These are phyloP conservation scores for Boletus tylopilopsis DNA, from an alignment of 768 basidiomycete species.

Conservation along the genomic window DNA sequence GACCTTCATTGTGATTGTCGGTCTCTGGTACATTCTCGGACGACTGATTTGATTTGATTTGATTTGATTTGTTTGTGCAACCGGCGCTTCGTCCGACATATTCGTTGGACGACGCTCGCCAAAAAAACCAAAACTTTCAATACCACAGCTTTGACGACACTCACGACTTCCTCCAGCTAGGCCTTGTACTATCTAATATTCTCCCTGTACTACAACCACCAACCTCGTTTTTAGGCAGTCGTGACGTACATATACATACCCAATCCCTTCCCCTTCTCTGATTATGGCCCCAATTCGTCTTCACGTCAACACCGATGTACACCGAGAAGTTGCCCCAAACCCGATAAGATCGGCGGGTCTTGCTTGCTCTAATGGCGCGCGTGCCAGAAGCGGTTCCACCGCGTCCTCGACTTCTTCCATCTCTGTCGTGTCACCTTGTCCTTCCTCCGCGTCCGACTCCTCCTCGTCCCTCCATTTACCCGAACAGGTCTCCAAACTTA, in stretches of 20 bases:
- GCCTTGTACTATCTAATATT: slow-evolving; percentile 30
- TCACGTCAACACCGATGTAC: slow-evolving; percentile 46
- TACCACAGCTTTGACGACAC: slow-evolving; percentile 29
- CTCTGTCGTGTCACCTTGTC: slow-evolving; percentile 52
- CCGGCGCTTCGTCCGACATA: background rate
- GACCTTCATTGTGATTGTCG: slow-evolving; percentile 61
- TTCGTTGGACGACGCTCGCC: slow-evolving; percentile 17
- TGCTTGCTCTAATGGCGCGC: slow-evolving; percentile 15
- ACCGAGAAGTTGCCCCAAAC: slow-evolving; percentile 30
- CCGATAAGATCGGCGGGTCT: slow-evolving; percentile 31
- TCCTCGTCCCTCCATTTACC: slow-evolving; percentile 48
- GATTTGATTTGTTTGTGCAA: background rate
- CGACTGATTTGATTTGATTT: slow-evolving; percentile 15
- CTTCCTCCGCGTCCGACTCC: slow-evolving; percentile 45
- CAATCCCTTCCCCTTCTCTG: background rate
- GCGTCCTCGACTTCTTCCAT: slow-evolving; percentile 56
- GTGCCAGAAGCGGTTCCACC: slow-evolving; percentile 49
- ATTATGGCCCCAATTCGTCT: slow-evolving; percentile 45
- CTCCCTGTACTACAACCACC: slow-evolving; percentile 15
- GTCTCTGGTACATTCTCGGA: slow-evolving; percentile 49
- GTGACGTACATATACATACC: background rate
- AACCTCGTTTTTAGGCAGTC: background rate
- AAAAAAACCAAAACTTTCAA: too few species aligned
- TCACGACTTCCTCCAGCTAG: slow-evolving; percentile 22
- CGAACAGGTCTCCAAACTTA: slow-evolving; percentile 13